phyloP scores from a whole-genome alignment of 306 rosid species.

The Chamaecrista fasciculata region DNA sequence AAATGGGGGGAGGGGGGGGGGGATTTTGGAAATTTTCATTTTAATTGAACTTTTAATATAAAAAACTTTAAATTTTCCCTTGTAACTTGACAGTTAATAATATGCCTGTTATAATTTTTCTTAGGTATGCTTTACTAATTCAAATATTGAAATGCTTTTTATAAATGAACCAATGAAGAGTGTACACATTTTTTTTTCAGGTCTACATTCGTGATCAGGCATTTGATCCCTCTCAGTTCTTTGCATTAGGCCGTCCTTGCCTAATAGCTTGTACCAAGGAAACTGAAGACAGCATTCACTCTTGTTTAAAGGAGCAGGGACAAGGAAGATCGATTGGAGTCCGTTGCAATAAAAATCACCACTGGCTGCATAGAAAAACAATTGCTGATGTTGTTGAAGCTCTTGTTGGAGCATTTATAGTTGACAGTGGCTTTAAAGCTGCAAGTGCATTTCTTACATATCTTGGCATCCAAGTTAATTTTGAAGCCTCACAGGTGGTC shows the following conservation, averaged over 20 bases:
- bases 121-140: neutral
- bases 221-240: slow-evolving; percentile 74
- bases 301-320: slow-evolving; percentile 32
- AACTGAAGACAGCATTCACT: slow-evolving; percentile 51
- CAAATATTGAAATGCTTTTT: slow-evolving; percentile 9
- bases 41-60: no score
- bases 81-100: no score
- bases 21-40: no score
- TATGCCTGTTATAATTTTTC: neutral
- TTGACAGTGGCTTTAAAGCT: slow-evolving; percentile 93
- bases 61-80: no score
- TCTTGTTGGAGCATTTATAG: slow-evolving; percentile 89
- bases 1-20: no score
- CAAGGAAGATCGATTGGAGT: slow-evolving; percentile 26
- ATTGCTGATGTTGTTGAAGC: slow-evolving; percentile 91
- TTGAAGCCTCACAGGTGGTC: slow-evolving; percentile 64
- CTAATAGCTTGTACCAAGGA: slow-evolving; percentile 56
- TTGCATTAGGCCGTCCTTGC: slow-evolving; percentile 78
- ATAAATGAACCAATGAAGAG: neutral
- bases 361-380: slow-evolving; percentile 81
- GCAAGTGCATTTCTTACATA: slow-evolving; percentile 76
- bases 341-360: slow-evolving; percentile 82
- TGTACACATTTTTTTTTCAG: slow-evolving; percentile 36
- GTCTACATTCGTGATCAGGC: slow-evolving; percentile 78
- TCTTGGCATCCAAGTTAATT: slow-evolving; percentile 77